Evolutionary conservation across 2,329 filamentous ascomycete genomes (phyloP).

Genomic region (Fusarium pseudonygamai): DNA sequence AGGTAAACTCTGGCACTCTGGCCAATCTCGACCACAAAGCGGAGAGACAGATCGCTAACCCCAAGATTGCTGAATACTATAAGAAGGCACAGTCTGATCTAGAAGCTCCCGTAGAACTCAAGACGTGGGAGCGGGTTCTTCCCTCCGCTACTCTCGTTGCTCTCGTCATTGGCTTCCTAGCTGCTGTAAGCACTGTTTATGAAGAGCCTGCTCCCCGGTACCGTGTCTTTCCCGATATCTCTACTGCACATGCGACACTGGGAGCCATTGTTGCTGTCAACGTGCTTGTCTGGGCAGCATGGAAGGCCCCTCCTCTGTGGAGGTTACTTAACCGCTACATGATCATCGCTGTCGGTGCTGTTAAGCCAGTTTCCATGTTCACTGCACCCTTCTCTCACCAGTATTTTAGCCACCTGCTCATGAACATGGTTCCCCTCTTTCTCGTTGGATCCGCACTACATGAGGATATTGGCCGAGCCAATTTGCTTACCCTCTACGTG

Average conservation of each 20-base stretch:
- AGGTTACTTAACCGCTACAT: constrained; percentile 74
- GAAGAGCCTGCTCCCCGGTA: constrained; percentile 60
- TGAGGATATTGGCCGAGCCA: constrained; percentile 74
- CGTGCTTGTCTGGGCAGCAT: constrained; percentile 63
- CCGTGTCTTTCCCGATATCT: constrained; percentile 68
- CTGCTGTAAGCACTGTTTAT: constrained; percentile 59
- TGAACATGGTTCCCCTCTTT: constrained; percentile 73
- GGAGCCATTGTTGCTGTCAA: constrained; percentile 69
- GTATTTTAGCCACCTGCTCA: constrained; percentile 64
- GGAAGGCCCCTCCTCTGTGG: constrained; percentile 74
- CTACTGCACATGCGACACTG: constrained; percentile 72
- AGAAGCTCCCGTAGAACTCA: constrained; percentile 61
- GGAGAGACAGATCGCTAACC: constrained; percentile 52
- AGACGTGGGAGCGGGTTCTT: constrained; percentile 61
- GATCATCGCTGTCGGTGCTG: constrained; percentile 70
- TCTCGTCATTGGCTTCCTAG: constrained; percentile 55
- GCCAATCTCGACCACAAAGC: constrained; percentile 50
- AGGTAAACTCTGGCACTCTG: constrained; percentile 51
- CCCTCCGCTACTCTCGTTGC: constrained; percentile 62
- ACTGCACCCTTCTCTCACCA: constrained; percentile 77
- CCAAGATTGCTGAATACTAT: constrained; percentile 51
- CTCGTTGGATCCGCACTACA: constrained; percentile 74
- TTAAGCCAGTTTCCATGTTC: constrained; percentile 68
- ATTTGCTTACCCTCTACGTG: constrained; percentile 75
- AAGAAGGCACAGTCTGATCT: constrained; percentile 61